phyloP scores from a whole-genome alignment of 805 yeast genomes.

The Sugiyamaella lignohabitans region DNA sequence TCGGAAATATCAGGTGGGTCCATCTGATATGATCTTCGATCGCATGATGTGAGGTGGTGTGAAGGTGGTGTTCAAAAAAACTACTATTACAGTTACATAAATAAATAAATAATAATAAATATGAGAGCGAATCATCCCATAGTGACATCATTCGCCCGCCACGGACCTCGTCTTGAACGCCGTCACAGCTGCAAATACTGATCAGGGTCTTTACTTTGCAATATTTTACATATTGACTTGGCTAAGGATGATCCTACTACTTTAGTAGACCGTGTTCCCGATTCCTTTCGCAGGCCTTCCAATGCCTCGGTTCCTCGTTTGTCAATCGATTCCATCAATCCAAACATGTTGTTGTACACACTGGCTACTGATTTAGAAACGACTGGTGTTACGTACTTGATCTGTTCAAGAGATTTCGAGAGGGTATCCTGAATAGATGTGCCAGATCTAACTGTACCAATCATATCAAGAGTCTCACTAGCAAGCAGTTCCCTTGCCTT shows the following conservation, averaged over 20 bases:
- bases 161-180: too few relatives aligned
- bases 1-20: too few relatives aligned
- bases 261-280: not conserved
- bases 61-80: too few relatives aligned
- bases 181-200: conserved; percentile 2
- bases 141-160: too few relatives aligned
- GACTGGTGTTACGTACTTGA: conserved; percentile 21
- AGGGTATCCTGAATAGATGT: conserved; percentile 12
- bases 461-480: conserved; percentile 6
- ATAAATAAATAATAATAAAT: too few relatives aligned
- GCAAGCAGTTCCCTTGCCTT: conserved; percentile 1
- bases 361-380: conserved; percentile 12
- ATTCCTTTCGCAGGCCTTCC: conserved; percentile 5
- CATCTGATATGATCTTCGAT: too few relatives aligned
- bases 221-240: conserved; percentile 6
- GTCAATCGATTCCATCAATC: conserved; percentile 9
- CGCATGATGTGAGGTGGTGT: too few relatives aligned
- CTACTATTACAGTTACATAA: too few relatives aligned
- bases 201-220: conserved; percentile 15
- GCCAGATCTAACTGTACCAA: conserved; percentile 16
- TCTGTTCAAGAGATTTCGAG: conserved; percentile 11
- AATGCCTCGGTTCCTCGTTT: conserved; percentile 14
- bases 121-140: too few relatives aligned
- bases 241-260: conserved; percentile 14
- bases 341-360: conserved; percentile 12